phyloP scores from a whole-genome alignment of 495 filamentous ascomycete species.

The Annulohypoxylon nitens region DNA sequence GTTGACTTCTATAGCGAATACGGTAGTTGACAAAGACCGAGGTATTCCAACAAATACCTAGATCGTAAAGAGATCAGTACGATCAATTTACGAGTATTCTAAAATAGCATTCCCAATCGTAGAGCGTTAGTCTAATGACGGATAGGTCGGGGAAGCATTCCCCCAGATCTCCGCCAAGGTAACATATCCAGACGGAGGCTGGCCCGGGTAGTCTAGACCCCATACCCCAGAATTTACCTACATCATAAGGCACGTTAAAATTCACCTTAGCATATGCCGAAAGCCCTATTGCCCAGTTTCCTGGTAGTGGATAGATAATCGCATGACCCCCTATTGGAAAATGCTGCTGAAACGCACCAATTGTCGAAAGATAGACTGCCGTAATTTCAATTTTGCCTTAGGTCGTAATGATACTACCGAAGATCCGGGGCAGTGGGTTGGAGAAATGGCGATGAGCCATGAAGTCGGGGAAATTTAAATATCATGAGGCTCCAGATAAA shows the following conservation, averaged over 20 bases:
- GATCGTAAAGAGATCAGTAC: background rate
- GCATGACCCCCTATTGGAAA: conserved; percentile 14
- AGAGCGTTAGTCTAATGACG: conserved; percentile 9
- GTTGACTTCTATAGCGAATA: background rate
- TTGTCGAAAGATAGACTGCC: conserved; percentile 12
- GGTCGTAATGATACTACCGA: conserved; percentile 20
- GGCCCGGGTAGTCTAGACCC: conserved; percentile 2
- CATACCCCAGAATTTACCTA: conserved; percentile 12
- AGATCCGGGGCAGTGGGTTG: conserved; percentile 9
- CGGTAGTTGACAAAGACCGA: background rate
- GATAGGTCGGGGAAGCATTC: conserved; percentile 1
- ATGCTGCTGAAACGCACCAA: background rate
- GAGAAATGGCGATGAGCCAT: background rate
- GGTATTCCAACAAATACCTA: background rate
- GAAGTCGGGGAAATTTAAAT: conserved; percentile 18
- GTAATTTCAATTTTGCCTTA: conserved; percentile 1
- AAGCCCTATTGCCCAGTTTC: conserved; percentile 22
- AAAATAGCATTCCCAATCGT: background rate
- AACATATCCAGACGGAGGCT: conserved; percentile 28
- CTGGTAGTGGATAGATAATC: conserved; percentile 23
- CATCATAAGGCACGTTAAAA: conserved; percentile 1
- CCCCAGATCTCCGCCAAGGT: conserved; percentile 27
- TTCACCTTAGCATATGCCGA: conserved; percentile 13
- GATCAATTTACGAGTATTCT: conserved; percentile 18
- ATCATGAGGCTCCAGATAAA: background rate